phyloP scores from a whole-genome alignment of 257 asterid genomes.

The Solanum etuberosum region DNA sequence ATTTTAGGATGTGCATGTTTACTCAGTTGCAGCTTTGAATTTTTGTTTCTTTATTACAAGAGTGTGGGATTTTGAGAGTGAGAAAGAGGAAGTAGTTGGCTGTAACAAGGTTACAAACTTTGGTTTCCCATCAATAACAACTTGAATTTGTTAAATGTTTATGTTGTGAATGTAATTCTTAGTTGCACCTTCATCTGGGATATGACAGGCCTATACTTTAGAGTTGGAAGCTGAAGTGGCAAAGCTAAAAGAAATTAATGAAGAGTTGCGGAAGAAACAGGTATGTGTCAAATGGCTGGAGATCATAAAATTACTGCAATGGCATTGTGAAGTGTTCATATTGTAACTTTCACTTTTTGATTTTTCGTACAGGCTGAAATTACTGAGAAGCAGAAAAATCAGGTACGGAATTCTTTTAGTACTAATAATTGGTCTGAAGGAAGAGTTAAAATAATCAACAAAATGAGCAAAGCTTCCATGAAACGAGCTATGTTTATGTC shows the following conservation, averaged over 20 bases:
- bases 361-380: slow-evolving; percentile 47
- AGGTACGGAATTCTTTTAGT: slow-evolving; percentile 30
- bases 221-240: slow-evolving; percentile 94
- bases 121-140: neutral
- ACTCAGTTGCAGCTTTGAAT: neutral
- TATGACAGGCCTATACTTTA: slow-evolving; percentile 68
- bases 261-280: slow-evolving; percentile 71
- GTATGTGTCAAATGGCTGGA: slow-evolving; percentile 15
- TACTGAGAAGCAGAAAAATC: slow-evolving; percentile 66
- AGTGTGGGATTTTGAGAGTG: neutral
- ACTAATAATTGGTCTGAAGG: neutral
- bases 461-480: neutral
- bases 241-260: slow-evolving; percentile 57
- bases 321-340: neutral
- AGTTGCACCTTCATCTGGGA: neutral
- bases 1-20: neutral
- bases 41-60: neutral
- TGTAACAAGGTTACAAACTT: neutral
- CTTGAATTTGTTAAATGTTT: neutral
- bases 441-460: neutral
- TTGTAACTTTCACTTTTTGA: neutral
- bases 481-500: neutral
- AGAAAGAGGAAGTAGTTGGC: neutral
- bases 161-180: neutral
- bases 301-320: neutral